Percentiles rank a stretch among this genome's conserved stretches.
Evolutionary conservation across 345 rosid genomes (phyloP).

Genomic region (Sisymbrium altissimum): DNA sequence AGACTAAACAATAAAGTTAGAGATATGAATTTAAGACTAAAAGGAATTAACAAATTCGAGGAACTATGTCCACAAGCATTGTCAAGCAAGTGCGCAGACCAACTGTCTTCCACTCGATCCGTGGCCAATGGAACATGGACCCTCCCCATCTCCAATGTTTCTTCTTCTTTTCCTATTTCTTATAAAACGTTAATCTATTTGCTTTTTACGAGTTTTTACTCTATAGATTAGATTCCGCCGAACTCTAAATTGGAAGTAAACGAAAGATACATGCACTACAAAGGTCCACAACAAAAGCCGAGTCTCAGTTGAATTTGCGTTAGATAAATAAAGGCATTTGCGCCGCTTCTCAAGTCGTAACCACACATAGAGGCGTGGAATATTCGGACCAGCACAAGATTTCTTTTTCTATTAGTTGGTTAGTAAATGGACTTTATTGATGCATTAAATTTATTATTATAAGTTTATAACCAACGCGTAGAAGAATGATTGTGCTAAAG

Average conservation of each 20-base stretch:
- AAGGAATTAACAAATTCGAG: neutral
- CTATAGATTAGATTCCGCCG: neutral
- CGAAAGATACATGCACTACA: constrained; percentile 25
- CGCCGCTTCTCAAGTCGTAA: constrained; percentile 18
- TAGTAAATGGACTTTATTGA: constrained; percentile 7
- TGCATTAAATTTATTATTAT: constrained; percentile 1
- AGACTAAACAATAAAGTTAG: neutral
- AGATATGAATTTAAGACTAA: neutral
- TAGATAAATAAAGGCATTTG: neutral
- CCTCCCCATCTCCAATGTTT: constrained; percentile 10
- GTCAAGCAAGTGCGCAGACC: constrained; percentile 13
- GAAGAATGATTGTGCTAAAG: constrained; percentile 18
- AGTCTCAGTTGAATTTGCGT: constrained; percentile 2
- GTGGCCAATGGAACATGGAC: constrained; percentile 12
- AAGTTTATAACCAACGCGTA: constrained; percentile 1
- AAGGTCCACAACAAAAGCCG: constrained; percentile 7
- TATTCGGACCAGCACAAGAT: constrained; percentile 15
- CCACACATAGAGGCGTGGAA: constrained; percentile 17
- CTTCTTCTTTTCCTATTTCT: neutral
- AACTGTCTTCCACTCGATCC: constrained; percentile 25
- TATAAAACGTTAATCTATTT: constrained; percentile 5
- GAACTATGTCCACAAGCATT: constrained; percentile 13
- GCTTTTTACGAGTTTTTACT: neutral
- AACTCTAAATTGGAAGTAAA: constrained; percentile 19
- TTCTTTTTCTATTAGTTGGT: constrained; percentile 7